Conservation (phyloP, 2,329 filamentous ascomycete genomes). For the Cryphonectria japonica region DNA sequence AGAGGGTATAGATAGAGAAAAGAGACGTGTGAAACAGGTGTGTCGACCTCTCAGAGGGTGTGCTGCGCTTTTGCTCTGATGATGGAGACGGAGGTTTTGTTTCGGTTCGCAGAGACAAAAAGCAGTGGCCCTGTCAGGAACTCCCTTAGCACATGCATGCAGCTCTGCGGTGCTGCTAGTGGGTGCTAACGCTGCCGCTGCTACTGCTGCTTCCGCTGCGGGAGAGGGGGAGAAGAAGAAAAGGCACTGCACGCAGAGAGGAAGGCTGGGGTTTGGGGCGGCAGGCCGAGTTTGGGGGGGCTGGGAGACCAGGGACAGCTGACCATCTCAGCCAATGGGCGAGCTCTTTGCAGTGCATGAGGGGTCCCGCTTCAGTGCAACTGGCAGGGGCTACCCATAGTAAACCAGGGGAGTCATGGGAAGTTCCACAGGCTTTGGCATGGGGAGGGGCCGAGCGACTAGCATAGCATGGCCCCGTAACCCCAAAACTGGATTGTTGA, state of each 20-base stretch:
- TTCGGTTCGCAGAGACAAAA: not conserved
- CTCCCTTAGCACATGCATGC: conserved; percentile 4
- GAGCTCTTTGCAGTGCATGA: not conserved
- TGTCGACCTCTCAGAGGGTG: not conserved
- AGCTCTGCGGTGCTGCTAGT: not conserved
- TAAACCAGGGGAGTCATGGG: not conserved
- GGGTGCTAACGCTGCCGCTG: conserved; percentile 1
- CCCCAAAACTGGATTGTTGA: not conserved
- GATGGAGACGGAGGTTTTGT: conserved; percentile 4
- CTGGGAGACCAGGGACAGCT: conserved; percentile 11
- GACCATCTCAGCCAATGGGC: not conserved
- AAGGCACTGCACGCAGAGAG: not conserved
- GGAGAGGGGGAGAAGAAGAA: too few relatives aligned
- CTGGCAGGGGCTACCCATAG: not conserved
- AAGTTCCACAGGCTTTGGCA: not conserved
- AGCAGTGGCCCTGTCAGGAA: not conserved
- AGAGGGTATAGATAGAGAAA: conserved; percentile 15
- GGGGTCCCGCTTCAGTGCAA: not conserved
- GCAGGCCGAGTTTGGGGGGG: conserved; percentile 10
- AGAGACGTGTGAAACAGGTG: not conserved
- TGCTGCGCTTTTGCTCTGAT: not conserved
- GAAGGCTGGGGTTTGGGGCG: conserved; percentile 8
- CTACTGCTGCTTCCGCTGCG: not conserved
- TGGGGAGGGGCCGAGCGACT: not conserved
- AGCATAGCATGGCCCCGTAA: not conserved